phyloP scores from a whole-genome alignment of 169 alveolate genomes.

The Babesia sp. region DNA sequence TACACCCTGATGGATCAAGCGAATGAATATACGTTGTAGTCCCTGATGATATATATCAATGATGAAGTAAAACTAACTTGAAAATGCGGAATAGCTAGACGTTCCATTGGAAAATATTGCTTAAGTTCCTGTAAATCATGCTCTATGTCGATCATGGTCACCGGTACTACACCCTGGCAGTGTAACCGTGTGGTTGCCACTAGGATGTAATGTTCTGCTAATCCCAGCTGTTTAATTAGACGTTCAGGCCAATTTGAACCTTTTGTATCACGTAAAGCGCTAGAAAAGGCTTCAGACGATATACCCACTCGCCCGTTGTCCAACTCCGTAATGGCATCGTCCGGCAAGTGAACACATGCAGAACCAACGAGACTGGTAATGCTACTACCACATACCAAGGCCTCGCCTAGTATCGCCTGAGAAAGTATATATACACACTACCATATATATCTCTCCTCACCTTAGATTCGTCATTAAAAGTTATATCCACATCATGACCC shows the following conservation, averaged over 20 bases:
- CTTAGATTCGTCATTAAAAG: slow-evolving; percentile 28
- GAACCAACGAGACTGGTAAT: slow-evolving; percentile 17
- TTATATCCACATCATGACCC: slow-evolving; percentile 6
- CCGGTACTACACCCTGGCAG: slow-evolving; percentile 44
- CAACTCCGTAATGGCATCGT: slow-evolving; percentile 14
- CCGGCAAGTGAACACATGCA: slow-evolving; percentile 22
- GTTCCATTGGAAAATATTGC: slow-evolving; percentile 36
- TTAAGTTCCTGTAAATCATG: slow-evolving; percentile 43
- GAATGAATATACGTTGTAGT: slow-evolving; percentile 32
- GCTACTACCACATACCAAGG: slow-evolving; percentile 25
- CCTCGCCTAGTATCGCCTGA: slow-evolving; percentile 19
- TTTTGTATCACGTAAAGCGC: background rate
- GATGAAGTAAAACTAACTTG: slow-evolving; percentile 39
- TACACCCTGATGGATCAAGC: slow-evolving; percentile 45
- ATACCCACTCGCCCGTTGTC: slow-evolving; percentile 2
- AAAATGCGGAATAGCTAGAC: slow-evolving; percentile 21
- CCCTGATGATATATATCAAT: slow-evolving; percentile 46
- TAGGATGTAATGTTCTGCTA: slow-evolving; percentile 54
- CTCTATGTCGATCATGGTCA: slow-evolving; percentile 34
- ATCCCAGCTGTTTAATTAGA: slow-evolving; percentile 28
- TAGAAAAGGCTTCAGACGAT: slow-evolving; percentile 2
- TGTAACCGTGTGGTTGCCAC: slow-evolving; percentile 53
- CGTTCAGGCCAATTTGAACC: background rate
- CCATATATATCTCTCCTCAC: slow-evolving; percentile 9
- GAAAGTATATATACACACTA: background rate